A percentile compares a stretch with the other conserved stretches of the same genome.
phyloP scores from a whole-genome alignment of 805 yeast genomes.

The Brettanomyces bruxellensis region DNA sequence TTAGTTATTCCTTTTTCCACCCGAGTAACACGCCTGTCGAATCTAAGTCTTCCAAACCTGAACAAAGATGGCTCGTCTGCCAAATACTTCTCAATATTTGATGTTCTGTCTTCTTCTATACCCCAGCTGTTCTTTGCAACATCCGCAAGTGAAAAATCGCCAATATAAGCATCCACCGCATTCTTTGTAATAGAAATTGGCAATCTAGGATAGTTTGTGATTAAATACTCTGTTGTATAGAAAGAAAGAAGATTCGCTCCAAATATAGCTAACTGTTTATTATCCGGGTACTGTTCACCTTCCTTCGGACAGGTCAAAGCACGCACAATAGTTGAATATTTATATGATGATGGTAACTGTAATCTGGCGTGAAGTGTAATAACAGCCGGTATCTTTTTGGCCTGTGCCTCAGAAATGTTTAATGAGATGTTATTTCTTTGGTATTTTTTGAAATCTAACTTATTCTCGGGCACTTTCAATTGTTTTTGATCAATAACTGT shows the following conservation, averaged over 20 bases:
- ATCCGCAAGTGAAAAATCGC: conserved; percentile 52
- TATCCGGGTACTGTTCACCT: conserved; percentile 48
- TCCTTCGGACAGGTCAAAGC: conserved; percentile 51
- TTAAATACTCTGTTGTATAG: conserved; percentile 64
- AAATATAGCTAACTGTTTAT: conserved; percentile 69
- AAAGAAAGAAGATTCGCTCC: conserved; percentile 73
- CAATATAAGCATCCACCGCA: conserved; percentile 69
- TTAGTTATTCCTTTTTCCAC: conserved; percentile 45
- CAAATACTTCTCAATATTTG: conserved; percentile 57
- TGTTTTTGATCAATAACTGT: conserved; percentile 7
- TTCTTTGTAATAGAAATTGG: conserved; percentile 72
- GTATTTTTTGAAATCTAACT: conserved; percentile 25
- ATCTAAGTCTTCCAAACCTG: conserved; percentile 64
- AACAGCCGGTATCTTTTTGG: conserved; percentile 58
- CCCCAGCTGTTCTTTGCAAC: conserved; percentile 78
- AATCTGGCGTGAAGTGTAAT: conserved; percentile 74
- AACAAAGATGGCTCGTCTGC: conserved; percentile 60
- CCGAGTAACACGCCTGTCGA: conserved; percentile 26
- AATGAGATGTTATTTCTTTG: conserved; percentile 16
- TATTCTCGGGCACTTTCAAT: conserved; percentile 12
- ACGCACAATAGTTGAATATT: conserved; percentile 66
- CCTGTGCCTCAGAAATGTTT: conserved; percentile 40
- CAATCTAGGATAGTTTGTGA: conserved; percentile 78
- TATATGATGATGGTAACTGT: conserved; percentile 45
- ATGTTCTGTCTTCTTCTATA: conserved; percentile 62